Conservation (phyloP, 2,329 filamentous ascomycete species). For the Trichoderma sp. region DNA sequence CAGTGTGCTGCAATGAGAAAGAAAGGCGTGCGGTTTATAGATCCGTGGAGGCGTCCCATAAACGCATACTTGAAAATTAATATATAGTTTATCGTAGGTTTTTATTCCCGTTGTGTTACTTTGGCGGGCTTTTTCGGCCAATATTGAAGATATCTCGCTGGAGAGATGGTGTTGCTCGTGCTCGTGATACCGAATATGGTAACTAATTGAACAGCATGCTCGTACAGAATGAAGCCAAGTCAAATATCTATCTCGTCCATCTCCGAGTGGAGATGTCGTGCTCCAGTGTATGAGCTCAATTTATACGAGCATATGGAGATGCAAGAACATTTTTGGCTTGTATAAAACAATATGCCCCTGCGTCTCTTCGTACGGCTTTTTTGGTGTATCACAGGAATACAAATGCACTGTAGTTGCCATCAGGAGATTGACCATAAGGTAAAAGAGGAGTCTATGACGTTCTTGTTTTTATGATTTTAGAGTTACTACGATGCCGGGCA, state of each 20-base stretch:
- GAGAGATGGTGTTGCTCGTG: background rate
- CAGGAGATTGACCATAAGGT: background rate
- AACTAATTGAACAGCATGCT: background rate
- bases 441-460: conserved; percentile 6
- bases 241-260: background rate
- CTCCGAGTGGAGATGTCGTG: background rate
- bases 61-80: background rate
- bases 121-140: background rate
- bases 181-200: background rate
- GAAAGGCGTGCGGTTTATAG: background rate
- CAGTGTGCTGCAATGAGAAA: background rate
- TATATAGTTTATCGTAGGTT: background rate
- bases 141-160: background rate
- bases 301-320: background rate
- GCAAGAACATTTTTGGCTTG: background rate
- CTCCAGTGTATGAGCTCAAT: background rate
- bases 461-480: background rate
- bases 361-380: background rate
- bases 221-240: background rate
- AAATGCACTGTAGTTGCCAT: background rate
- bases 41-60: background rate
- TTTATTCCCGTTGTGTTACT: background rate
- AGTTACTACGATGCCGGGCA: background rate
- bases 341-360: background rate
- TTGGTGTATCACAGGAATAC: background rate